Base-by-base conservation (phyloP, 495 filamentous ascomycete species). In the Aspergillus asperescens region DNA sequence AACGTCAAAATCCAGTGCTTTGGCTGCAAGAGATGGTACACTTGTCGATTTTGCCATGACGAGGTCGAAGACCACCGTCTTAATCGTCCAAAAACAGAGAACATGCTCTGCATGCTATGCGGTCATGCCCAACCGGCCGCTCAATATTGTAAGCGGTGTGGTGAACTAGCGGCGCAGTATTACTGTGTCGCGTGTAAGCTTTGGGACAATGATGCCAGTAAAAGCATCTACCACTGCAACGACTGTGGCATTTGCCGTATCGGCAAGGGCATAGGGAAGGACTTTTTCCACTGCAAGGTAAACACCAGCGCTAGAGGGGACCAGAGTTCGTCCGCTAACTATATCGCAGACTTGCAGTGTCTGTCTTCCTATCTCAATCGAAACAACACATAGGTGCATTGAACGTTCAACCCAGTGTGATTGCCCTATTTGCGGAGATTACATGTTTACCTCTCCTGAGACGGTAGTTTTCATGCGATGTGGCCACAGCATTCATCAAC, bases 51-150 rank as follows among this genome's bases (percentile, higher is more conserved):
- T 65, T 99, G 93, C 64, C 93, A 99, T 64, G 91, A 99, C 58
- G 84, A 82, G 37, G 79, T 77, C 19, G 88, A 96, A 65, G 84
- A 90, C 61, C 93, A 98, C 70, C 75, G 70, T 59, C 75, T 99
- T 49, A 80, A 86, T 60, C 83, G 93, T 39, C 81, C 80, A 43
- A 85, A 87, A 54, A 97, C 91, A 22, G 85, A 86, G 68, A 85
- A 96, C 64, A 99, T 99, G 93, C 77, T 97, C 18, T 99, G 93
- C 72, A 99, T 99, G 93, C 77, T 91, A 24, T 99, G 93, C 70
- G 84, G 84, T 9, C 84, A 83, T 59, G 83, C 93, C 9, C 93
- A 99, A 61, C 81, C 82, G 42, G 94, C 89, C 12, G 79, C 79
- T 25, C 86, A 93, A 52, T 76, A 80, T 34, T 99, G 93, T 67